Evolutionary conservation across 495 filamentous ascomycete genomes (phyloP), one percentile per base, ranked within the genome.

Genomic region (Daldinia vernicosa): DNA sequence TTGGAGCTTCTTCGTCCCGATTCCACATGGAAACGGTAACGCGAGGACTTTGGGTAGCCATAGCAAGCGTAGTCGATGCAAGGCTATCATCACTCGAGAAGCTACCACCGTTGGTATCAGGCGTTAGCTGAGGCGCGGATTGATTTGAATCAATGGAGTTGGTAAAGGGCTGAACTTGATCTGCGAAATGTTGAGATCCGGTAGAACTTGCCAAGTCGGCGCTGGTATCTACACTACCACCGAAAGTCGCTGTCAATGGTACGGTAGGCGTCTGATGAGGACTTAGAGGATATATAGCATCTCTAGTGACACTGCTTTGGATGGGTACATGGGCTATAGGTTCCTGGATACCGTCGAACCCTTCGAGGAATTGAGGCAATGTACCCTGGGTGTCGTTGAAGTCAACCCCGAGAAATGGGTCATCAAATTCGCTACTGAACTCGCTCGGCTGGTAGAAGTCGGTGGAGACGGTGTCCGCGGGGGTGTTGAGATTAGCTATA

Each of bases 21-120:
- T 77, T 80, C 83, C 84, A 87, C 54, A 83, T 75, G 12, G 84
- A 85, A 43, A 86, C 80, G 2, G 80, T 84, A 9, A 86, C 79
- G 14, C 79, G 80, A 2, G 84, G 84, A 63, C 84, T 87, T 32
- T 81, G 80, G 15, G 76, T 70, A 12, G 78, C 75, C 77, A 81
- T 82, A 24, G 74, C 58, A 67, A 79, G 63, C 8, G 75, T 68
- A 53, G 74, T 72, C 5, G 79, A 80, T 5, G 74, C 79, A 32
- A 81, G 63, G 27, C 78, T 82, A 68, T 84, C 82, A 61, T 84
- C 84, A 68, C 83, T 85, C 14, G 84, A 83, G 30, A 79, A 78
- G 37, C 80, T 81, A 50, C 77, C 85, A 37, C 77, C 80, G 69
- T 80, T 84, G 15, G 80, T 82, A 50, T 81, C 78, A 1, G 84